Percentiles rank a stretch among this genome's conserved stretches.
Conservation (phyloP, 2,329 filamentous ascomycete species). For the Ascochyta clinopodiicola region DNA sequence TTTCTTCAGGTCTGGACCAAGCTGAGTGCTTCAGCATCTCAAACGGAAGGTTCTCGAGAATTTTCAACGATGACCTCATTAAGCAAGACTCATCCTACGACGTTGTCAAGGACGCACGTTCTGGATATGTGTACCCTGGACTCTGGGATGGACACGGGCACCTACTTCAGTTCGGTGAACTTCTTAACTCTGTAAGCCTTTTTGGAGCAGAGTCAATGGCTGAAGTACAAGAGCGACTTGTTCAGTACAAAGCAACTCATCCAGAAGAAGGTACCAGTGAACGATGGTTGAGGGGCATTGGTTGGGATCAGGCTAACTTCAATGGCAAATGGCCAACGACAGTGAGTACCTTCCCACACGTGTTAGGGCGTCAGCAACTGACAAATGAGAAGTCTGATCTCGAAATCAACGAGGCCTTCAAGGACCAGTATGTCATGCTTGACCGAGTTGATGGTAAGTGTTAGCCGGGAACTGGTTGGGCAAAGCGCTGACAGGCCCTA, state of each 20-base stretch:
- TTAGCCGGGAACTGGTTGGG: background rate
- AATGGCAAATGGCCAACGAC: conserved; percentile 65
- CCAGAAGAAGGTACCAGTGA: conserved; percentile 60
- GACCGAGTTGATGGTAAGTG: conserved; percentile 65
- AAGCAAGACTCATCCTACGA: conserved; percentile 34
- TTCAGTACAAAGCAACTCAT: conserved; percentile 58
- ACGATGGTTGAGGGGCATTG: conserved; percentile 71
- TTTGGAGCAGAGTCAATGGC: conserved; percentile 64
- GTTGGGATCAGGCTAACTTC: conserved; percentile 73
- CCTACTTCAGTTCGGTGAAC: conserved; percentile 70
- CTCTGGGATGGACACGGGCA: conserved; percentile 77
- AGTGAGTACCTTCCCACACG: background rate
- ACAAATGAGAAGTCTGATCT: conserved; percentile 60
- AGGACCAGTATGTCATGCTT: conserved; percentile 69
- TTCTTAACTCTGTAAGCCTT: conserved; percentile 69
- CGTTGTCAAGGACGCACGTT: conserved; percentile 39
- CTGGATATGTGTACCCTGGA: conserved; percentile 68
- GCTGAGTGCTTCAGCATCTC: conserved; percentile 63
- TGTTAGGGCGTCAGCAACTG: background rate
- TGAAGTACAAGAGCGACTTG: conserved; percentile 62
- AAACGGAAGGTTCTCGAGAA: conserved; percentile 59
- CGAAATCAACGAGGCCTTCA: conserved; percentile 59
- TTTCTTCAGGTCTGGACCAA: conserved; percentile 45
- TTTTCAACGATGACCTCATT: conserved; percentile 48
- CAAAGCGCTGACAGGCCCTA: background rate